phyloP scores from a whole-genome alignment of 768 basidiomycete species.

The Termitomyces sp. region DNA sequence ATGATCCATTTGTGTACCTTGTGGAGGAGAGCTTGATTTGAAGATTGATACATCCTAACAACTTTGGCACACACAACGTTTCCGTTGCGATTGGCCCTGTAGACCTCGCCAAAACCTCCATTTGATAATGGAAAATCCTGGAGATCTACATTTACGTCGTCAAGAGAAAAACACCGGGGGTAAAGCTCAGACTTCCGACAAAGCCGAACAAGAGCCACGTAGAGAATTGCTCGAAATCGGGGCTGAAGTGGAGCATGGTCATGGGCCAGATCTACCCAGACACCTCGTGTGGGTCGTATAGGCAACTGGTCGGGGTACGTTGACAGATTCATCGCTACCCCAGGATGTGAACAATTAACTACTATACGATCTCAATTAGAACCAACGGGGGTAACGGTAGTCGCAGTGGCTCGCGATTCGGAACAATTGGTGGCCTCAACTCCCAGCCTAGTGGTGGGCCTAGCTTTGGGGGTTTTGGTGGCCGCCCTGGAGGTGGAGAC shows the following conservation, averaged over 20 bases:
- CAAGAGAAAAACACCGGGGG: conserved; percentile 22
- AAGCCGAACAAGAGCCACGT: conserved; percentile 20
- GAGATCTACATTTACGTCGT: conserved; percentile 4
- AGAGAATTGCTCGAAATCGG: conserved; percentile 11
- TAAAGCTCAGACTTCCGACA: conserved; percentile 22
- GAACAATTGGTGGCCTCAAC: conserved; percentile 24
- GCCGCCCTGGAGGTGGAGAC: conserved; percentile 9
- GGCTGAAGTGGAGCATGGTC: conserved; percentile 14
- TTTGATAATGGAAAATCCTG: conserved; percentile 8
- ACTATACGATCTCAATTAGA: background rate
- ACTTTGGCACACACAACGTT: conserved; percentile 24
- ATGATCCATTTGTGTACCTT: conserved; percentile 17
- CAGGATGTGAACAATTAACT: background rate
- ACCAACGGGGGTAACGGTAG: conserved; percentile 8
- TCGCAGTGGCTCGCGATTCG: conserved; percentile 23
- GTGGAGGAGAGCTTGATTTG: conserved; percentile 14
- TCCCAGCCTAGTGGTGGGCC: background rate
- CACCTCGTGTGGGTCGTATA: conserved; percentile 48
- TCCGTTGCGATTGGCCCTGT: conserved; percentile 17
- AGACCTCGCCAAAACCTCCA: conserved; percentile 27
- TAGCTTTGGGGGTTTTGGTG: conserved; percentile 13
- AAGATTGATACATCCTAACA: conserved; percentile 20
- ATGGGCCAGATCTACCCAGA: conserved; percentile 37
- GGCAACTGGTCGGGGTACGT: conserved; percentile 45
- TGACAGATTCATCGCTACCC: background rate